Conservation (phyloP, 768 basidiomycete species). For the Gymnopilus junonius region DNA sequence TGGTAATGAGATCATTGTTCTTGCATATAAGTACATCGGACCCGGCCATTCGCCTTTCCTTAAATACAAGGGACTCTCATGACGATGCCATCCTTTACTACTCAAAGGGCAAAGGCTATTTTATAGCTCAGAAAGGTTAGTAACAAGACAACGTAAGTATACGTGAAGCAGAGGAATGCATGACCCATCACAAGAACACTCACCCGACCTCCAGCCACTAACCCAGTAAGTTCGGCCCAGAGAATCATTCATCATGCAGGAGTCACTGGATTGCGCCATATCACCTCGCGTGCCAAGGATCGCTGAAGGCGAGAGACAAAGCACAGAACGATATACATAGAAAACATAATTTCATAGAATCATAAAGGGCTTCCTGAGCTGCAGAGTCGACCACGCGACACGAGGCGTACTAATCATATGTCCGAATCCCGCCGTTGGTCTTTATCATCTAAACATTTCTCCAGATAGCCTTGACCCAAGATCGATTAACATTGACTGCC, state of each 20-base stretch:
- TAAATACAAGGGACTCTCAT: not conserved
- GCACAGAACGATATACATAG: not conserved
- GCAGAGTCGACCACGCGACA: not conserved
- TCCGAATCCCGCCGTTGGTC: not conserved
- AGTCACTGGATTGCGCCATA: not conserved
- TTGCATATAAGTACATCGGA: too few relatives aligned
- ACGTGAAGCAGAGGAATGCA: not conserved
- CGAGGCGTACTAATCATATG: not conserved
- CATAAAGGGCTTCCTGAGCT: not conserved
- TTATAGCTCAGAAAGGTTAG: not conserved
- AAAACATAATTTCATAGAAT: not conserved
- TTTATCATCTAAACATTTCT: not conserved
- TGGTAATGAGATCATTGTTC: too few relatives aligned
- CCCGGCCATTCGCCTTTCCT: not conserved
- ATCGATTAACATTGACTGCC: not conserved
- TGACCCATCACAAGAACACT: not conserved
- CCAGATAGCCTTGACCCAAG: not conserved
- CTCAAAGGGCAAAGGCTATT: not conserved
- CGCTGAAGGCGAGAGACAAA: not conserved
- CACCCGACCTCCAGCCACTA: not conserved
- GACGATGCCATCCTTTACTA: not conserved
- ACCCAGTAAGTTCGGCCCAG: not conserved
- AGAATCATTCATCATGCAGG: not conserved
- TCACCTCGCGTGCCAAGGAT: not conserved
- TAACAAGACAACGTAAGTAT: not conserved